These are phyloP conservation scores for Nadsonia commutata DNA, from an alignment of 1,139 yeast genomes.

Conservation along the genomic window DNA sequence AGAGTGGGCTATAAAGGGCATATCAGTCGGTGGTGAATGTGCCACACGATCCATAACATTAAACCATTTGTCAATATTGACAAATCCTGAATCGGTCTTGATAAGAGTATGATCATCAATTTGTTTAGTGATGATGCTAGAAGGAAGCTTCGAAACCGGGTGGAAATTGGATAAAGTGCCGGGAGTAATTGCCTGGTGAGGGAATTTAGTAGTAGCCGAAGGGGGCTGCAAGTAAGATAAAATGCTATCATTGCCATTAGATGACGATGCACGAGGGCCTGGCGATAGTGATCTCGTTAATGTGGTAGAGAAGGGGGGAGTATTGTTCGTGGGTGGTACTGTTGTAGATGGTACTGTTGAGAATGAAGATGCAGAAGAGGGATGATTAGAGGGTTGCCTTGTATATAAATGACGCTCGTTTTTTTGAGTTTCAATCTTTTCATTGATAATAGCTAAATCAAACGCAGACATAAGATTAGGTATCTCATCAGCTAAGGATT, in stretches of 20 bases:
- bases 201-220: background rate
- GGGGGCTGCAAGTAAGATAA: background rate
- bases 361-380: too few relatives aligned
- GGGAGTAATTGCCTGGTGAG: background rate
- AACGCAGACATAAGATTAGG: conserved; percentile 6
- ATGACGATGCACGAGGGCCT: background rate
- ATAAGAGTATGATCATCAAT: conserved; percentile 20
- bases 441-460: conserved; percentile 1
- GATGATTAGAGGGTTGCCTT: too few relatives aligned
- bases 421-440: background rate
- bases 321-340: background rate
- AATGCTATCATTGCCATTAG: background rate
- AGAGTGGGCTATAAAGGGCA: too few relatives aligned
- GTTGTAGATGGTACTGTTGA: background rate
- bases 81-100: conserved; percentile 13
- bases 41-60: conserved; percentile 11
- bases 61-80: conserved; percentile 24
- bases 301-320: background rate
- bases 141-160: too few relatives aligned
- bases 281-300: background rate
- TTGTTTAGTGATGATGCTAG: too few relatives aligned
- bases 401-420: background rate
- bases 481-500: conserved; percentile 4
- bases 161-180: too few relatives aligned
- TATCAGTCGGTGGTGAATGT: background rate